Conservation (phyloP, 305 asterid genomes). For the Ajuga reptans region DNA sequence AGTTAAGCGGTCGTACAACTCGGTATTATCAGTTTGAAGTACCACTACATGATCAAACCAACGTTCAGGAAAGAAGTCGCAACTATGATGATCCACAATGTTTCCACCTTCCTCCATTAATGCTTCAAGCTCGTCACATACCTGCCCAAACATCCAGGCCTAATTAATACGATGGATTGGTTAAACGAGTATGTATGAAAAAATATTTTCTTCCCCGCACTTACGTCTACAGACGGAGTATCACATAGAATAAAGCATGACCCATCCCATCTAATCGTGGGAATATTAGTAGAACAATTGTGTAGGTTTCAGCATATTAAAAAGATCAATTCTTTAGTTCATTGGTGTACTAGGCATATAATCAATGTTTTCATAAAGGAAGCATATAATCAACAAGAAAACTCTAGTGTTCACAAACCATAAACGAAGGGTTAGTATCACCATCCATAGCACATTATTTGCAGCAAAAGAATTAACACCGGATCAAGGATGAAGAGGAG, state of each 20-base stretch:
- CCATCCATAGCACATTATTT: background rate
- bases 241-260: background rate
- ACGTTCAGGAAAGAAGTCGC: conserved; percentile 93
- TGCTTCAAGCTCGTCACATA: conserved; percentile 93
- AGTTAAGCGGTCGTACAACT: conserved; percentile 70
- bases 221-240: too few species aligned
- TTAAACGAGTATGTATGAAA: background rate
- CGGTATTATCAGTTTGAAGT: conserved; percentile 67
- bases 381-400: background rate
- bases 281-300: background rate
- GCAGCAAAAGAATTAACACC: background rate
- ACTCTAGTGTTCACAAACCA: background rate
- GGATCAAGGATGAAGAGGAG: background rate
- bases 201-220: too few species aligned
- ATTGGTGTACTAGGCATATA: too few species aligned
- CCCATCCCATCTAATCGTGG: background rate
- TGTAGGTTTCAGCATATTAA: background rate
- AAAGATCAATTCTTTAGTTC: background rate
- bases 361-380: too few species aligned
- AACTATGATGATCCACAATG: conserved; percentile 93
- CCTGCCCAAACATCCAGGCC: conserved; percentile 32
- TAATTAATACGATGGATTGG: background rate
- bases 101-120: conserved; percentile 88
- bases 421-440: background rate
- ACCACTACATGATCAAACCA: conserved; percentile 84